Base-by-base conservation (phyloP, 1,284 basidiomycete species). In the Binderoboletus segoi region DNA sequence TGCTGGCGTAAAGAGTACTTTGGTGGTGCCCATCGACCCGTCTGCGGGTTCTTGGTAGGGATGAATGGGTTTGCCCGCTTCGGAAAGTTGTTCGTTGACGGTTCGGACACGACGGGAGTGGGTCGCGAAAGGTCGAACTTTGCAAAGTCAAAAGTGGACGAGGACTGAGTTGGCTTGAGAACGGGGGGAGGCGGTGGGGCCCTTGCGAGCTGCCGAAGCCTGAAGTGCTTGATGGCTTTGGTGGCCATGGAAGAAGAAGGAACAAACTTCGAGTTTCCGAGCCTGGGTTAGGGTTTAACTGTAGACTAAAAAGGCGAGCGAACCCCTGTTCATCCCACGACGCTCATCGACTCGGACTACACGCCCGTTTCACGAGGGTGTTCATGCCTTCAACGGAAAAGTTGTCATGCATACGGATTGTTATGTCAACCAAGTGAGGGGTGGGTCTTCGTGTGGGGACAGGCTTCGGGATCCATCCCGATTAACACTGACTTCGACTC, bases 1-100 rank as follows among this genome's bases (percentile, higher is more conserved):
- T 93, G 89, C 33, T 83, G 81, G 21, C 90, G 82, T 23, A 88
- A 71, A 8, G 89, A 91, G 63, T 88, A 88, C 59, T 81, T 82
- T 18, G 90, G 78, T 1, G 83, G 81, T 43, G 79, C 79, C 89
- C 89, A 92, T 68, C 82, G 77, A 21, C 83, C 83, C 0, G 84
- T 83, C 47, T 78, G 75, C 1, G 81, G 72, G 62, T 86, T 87
- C 58, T 79, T 79, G 46, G 75, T 78, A 12, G 88, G 81, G 38
- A 90, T 65, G 72, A 92, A 92, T 4, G 90, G 89, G 66, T 91
- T 92, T 32, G 48, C 46, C 2, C 67, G 69, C 40, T 68, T 69
- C 3, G 40, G 57, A 24, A 60, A 30, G 53, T 48, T 54, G 57
- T n/a, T 66, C 12, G 52, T 50, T 4, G 54, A 51, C 10, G 49